These are phyloP conservation scores for Gardenia jasminoides DNA, from an alignment of 257 asterid genomes.

Conservation along the genomic window DNA sequence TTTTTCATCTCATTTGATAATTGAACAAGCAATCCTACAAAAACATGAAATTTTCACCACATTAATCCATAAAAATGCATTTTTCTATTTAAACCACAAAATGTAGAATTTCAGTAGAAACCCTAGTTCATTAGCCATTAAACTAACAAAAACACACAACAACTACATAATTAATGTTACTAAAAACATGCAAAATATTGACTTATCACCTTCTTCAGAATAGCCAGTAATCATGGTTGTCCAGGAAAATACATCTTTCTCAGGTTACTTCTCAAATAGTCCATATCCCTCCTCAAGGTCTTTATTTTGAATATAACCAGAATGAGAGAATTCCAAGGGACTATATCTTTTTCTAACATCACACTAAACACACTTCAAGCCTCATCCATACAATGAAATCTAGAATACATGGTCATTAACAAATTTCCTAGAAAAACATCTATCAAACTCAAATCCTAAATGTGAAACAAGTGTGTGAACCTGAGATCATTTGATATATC, in stretches of 20 bases:
- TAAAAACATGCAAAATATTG: too few relatives aligned
- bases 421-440: slow-evolving; percentile 66
- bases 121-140: too few relatives aligned
- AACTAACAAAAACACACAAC: too few relatives aligned
- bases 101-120: too few relatives aligned
- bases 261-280: slow-evolving; percentile 52
- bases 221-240: slow-evolving; percentile 66
- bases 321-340: too few relatives aligned
- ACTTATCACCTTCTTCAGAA: slow-evolving; percentile 58
- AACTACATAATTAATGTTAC: too few relatives aligned
- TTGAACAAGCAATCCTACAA: too few relatives aligned
- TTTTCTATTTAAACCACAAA: too few relatives aligned
- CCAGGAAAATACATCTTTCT: slow-evolving; percentile 72
- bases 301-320: slow-evolving; percentile 56
- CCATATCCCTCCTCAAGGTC: slow-evolving; percentile 64
- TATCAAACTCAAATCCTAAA: slow-evolving; percentile 57
- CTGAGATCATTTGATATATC: slow-evolving; percentile 53
- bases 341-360: slow-evolving; percentile 50
- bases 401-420: slow-evolving; percentile 68
- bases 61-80: too few relatives aligned
- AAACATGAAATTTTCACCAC: too few relatives aligned
- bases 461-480: slow-evolving; percentile 55
- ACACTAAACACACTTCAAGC: slow-evolving; percentile 45
- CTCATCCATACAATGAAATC: slow-evolving; percentile 46
- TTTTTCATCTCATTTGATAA: too few relatives aligned